These are phyloP conservation scores for Amphirosellinia nigrospora DNA, from an alignment of 495 filamentous ascomycete genomes.

Conservation along the genomic window DNA sequence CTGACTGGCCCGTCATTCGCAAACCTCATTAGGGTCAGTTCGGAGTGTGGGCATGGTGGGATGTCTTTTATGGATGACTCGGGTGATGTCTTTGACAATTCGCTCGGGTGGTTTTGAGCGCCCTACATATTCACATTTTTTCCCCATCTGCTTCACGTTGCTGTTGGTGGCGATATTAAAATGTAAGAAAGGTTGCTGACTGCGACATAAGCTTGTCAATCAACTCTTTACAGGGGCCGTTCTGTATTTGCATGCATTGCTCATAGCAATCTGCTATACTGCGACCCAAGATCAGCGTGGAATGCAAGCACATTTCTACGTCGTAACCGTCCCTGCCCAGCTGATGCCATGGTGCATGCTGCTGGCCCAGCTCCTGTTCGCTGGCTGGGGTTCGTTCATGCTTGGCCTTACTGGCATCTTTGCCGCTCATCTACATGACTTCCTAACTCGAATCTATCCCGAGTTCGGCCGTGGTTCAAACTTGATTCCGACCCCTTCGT, in stretches of 20 bases:
- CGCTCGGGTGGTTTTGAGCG: conserved; percentile 74
- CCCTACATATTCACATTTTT: conserved; percentile 74
- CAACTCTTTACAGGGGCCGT: conserved; percentile 54
- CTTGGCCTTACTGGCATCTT: conserved; percentile 71
- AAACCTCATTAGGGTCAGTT: conserved; percentile 71
- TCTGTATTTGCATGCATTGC: conserved; percentile 70
- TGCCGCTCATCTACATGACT: conserved; percentile 86
- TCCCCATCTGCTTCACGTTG: conserved; percentile 17
- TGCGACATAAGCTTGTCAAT: conserved; percentile 49
- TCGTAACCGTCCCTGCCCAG: conserved; percentile 77
- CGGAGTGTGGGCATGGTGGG: conserved; percentile 89
- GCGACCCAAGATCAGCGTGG: conserved; percentile 81
- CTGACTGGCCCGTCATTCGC: conserved; percentile 78
- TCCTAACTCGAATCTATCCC: conserved; percentile 81
- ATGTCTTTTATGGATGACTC: conserved; percentile 82
- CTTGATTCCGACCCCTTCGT: conserved; percentile 69
- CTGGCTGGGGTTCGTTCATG: conserved; percentile 53
- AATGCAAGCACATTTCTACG: conserved; percentile 69
- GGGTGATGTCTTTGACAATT: conserved; percentile 63
- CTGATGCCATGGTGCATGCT: conserved; percentile 80
- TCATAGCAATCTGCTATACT: conserved; percentile 80
- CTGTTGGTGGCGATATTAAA: not conserved
- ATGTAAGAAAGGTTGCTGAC: conserved; percentile 34
- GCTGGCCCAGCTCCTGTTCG: conserved; percentile 67
- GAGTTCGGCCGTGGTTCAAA: conserved; percentile 80